Evolutionary conservation across 2,329 filamentous ascomycete genomes (phyloP).

Genomic region (Alternaria triticimaculans): DNA sequence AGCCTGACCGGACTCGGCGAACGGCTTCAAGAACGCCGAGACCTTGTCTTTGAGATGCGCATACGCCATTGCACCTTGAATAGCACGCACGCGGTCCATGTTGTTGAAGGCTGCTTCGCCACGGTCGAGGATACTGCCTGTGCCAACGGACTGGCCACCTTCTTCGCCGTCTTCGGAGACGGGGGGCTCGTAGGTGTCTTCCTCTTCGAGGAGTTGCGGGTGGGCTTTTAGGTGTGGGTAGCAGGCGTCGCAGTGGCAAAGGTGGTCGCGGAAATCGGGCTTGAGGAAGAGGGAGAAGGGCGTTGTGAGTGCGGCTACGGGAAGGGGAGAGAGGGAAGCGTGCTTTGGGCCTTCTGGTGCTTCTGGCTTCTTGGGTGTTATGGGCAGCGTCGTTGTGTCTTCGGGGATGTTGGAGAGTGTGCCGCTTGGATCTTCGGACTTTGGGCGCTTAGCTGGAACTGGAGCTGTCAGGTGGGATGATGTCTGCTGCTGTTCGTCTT

Average conservation of each 20-base stretch:
- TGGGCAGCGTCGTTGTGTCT: conserved; percentile 30
- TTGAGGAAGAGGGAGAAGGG: conserved; percentile 84
- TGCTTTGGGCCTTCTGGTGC: conserved; percentile 63
- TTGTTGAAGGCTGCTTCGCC: conserved; percentile 92
- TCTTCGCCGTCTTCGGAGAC: conserved; percentile 68
- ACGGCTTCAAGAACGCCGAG: conserved; percentile 92
- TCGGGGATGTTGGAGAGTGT: conserved; percentile 46
- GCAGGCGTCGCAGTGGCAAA: conserved; percentile 85
- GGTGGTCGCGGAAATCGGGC: conserved; percentile 75
- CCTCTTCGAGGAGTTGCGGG: conserved; percentile 87
- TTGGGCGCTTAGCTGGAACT: conserved; percentile 42
- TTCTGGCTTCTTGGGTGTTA: conserved; percentile 35
- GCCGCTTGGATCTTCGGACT: conserved; percentile 40
- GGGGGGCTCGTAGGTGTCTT: conserved; percentile 92
- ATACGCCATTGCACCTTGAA: conserved; percentile 96
- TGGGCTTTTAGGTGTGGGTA: conserved; percentile 75
- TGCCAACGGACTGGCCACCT: conserved; percentile 66
- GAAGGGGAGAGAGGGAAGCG: conserved; percentile 62
- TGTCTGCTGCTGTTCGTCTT: conserved; percentile 38
- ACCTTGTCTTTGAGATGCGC: conserved; percentile 95
- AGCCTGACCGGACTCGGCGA: conserved; percentile 86
- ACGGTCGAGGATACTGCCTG: conserved; percentile 84
- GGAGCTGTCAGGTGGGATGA: conserved; percentile 24
- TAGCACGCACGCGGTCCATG: conserved; percentile 89
- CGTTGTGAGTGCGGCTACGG: conserved; percentile 58